These are phyloP conservation scores for Falciphora oryzae DNA, from an alignment of 2,329 filamentous ascomycete species.

Conservation along the genomic window DNA sequence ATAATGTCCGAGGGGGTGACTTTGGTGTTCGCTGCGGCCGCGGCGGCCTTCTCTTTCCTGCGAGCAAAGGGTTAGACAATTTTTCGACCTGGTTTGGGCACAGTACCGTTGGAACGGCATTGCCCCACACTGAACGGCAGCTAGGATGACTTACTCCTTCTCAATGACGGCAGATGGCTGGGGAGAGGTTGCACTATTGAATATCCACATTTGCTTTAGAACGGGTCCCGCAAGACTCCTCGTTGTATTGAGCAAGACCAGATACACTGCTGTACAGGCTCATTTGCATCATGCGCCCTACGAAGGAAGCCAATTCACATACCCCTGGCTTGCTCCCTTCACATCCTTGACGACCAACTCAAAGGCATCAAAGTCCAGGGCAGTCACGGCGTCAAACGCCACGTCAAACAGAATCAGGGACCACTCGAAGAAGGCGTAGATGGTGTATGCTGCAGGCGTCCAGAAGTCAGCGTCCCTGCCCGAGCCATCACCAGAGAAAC, in stretches of 20 bases:
- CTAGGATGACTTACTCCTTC: conserved; percentile 45
- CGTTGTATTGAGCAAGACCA: not conserved
- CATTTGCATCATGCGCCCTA: conserved; percentile 10
- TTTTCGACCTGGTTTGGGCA: not conserved
- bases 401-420: conserved; percentile 90
- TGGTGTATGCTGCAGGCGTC: conserved; percentile 80
- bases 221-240: conserved; percentile 14
- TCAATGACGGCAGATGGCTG: conserved; percentile 50
- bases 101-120: not conserved
- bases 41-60: conserved; percentile 66
- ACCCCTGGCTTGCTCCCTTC: conserved; percentile 92
- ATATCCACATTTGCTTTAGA: conserved; percentile 30
- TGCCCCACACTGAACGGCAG: not conserved
- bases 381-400: conserved; percentile 90
- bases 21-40: conserved; percentile 63
- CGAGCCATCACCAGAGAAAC: conserved; percentile 1
- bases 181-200: conserved; percentile 40
- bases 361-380: conserved; percentile 83
- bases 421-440: conserved; percentile 98
- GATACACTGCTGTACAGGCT: conserved; percentile 8
- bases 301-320: conserved; percentile 84
- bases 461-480: not conserved
- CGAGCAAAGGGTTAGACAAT: not conserved
- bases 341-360: conserved; percentile 85
- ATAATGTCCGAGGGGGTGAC: conserved; percentile 69